Conservation (phyloP, 2,329 filamentous ascomycete species). For the Ophiostoma montium region DNA sequence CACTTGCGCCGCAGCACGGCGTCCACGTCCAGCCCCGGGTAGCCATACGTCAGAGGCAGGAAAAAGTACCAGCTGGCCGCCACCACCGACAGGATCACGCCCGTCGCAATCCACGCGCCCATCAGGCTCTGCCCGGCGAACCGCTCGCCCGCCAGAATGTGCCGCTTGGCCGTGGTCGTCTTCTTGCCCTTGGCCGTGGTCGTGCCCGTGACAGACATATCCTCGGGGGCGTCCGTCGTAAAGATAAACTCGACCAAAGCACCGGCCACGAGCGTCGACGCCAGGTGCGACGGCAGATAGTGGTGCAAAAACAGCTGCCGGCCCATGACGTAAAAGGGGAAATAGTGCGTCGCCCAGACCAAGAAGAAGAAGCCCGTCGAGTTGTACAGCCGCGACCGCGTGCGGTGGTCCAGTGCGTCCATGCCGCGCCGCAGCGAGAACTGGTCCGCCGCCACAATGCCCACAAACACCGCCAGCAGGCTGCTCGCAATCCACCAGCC, state of each 20-base stretch:
- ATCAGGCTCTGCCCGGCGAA: slow-evolving; percentile 65
- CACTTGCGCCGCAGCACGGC: slow-evolving; percentile 78
- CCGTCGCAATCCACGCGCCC: slow-evolving; percentile 64
- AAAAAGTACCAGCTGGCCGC: slow-evolving; percentile 84
- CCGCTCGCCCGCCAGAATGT: slow-evolving; percentile 68
- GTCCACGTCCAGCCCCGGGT: slow-evolving; percentile 68
- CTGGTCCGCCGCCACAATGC: slow-evolving; percentile 85
- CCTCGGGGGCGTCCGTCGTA: slow-evolving; percentile 58
- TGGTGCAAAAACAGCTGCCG: slow-evolving; percentile 97
- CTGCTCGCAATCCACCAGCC: slow-evolving; percentile 96
- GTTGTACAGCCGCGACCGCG: slow-evolving; percentile 90
- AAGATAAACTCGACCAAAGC: slow-evolving; percentile 93
- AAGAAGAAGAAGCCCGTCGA: slow-evolving; percentile 99
- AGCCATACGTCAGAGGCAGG: slow-evolving; percentile 88
- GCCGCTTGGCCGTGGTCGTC: slow-evolving; percentile 33
- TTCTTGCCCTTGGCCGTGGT: slow-evolving; percentile 32
- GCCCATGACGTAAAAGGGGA: slow-evolving; percentile 96
- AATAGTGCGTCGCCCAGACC: slow-evolving; percentile 92
- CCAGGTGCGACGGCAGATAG: slow-evolving; percentile 88
- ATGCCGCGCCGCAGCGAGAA: slow-evolving; percentile 83
- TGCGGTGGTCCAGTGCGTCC: slow-evolving; percentile 85
- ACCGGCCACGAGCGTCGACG: slow-evolving; percentile 78
- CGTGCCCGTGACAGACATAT: slow-evolving; percentile 35
- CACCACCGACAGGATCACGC: slow-evolving; percentile 52
- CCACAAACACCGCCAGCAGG: slow-evolving; percentile 81